Percentiles rank a stretch among this genome's conserved stretches.
Evolutionary conservation across 257 asterid genomes (phyloP).

Genomic region (Solanum rostratum): DNA sequence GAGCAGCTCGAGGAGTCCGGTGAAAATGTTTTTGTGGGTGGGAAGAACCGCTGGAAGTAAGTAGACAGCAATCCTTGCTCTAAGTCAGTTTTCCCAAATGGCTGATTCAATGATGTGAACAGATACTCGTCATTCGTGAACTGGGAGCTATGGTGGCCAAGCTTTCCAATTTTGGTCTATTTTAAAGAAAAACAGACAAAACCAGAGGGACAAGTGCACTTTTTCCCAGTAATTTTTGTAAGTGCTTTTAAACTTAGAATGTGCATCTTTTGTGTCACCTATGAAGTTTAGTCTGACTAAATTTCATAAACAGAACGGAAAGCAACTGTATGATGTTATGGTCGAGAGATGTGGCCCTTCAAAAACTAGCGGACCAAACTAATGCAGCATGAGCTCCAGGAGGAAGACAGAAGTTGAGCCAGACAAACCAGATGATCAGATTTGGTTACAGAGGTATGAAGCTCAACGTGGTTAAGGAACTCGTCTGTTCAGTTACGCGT

Average conservation of each 20-base stretch:
- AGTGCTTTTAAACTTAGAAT: slow-evolving; percentile 11
- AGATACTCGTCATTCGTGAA: slow-evolving; percentile 83
- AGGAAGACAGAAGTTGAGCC: background rate
- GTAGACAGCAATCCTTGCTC: slow-evolving; percentile 12
- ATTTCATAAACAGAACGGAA: slow-evolving; percentile 51
- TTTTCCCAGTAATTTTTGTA: slow-evolving; percentile 90
- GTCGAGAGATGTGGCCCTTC: slow-evolving; percentile 89
- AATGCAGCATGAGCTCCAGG: slow-evolving; percentile 3
- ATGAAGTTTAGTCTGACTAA: background rate
- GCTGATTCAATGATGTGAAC: background rate
- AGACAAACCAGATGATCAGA: background rate
- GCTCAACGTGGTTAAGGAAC: background rate
- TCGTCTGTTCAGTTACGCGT: background rate
- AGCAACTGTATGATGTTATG: slow-evolving; percentile 85
- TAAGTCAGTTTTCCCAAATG: background rate
- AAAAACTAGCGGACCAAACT: slow-evolving; percentile 66
- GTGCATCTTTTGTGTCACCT: background rate
- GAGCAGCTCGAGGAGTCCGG: slow-evolving; percentile 76
- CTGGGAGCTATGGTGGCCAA: slow-evolving; percentile 99
- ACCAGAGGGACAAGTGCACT: slow-evolving; percentile 82
- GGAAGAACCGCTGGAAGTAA: slow-evolving; percentile 94
- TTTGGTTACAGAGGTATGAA: slow-evolving; percentile 16
- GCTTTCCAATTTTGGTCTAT: slow-evolving; percentile 78
- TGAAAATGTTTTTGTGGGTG: slow-evolving; percentile 87
- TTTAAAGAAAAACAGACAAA: slow-evolving; percentile 89